Base-by-base conservation (phyloP, 768 basidiomycete species). In the Auricularia cornea region DNA sequence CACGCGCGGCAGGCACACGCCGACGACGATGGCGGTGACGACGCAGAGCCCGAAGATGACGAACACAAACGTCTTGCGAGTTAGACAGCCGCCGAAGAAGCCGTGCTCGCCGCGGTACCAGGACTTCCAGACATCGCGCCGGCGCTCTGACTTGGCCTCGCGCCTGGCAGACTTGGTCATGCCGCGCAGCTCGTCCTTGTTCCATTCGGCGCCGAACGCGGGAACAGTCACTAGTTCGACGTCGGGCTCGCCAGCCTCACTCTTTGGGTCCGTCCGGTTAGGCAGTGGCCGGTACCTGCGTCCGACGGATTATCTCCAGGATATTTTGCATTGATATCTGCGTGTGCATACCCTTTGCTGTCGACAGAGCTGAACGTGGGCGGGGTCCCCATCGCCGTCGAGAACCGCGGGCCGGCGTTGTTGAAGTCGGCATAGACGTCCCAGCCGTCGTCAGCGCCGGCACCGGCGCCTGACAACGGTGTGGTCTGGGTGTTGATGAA, bases 191-290 rank as follows among this genome's bases (percentile, higher is more conserved):
- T 98, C 94, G 23, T 81, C 77, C 59, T 85, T 84, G 29, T 82
- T 82, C 94, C 94, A 98, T 76, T 98, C 94, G 0, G 94, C 78
- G 23, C 94, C 94, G 2, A 98, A 80, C 2, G 90, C 90, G 2
- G 94, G 94, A 0, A 97, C 92, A 1, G 94, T 96, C 52, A 96
- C 88, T 73, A 95, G 80, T 74, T 98, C 94, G 28, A 94, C 90
- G 3, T 83, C 84, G 11, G 78, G 78, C 38, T 48, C 61, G 3
- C 68, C 62, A 20, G 74, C 60, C 51, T 67, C 70, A 54, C 72
- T 70, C 14, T 70, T 69, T 59, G 79, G 79, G 12, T 69, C 78
- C 78, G 8, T 30, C 81, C 82, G 32, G 65, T 61, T 66, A 76
- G 79, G 64, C 38, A 67, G 62, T 38, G 66, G 56, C 26, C 61